phyloP scores from a whole-genome alignment of 176 grass and related monocot genomes.

The Microstegium vimineum region DNA sequence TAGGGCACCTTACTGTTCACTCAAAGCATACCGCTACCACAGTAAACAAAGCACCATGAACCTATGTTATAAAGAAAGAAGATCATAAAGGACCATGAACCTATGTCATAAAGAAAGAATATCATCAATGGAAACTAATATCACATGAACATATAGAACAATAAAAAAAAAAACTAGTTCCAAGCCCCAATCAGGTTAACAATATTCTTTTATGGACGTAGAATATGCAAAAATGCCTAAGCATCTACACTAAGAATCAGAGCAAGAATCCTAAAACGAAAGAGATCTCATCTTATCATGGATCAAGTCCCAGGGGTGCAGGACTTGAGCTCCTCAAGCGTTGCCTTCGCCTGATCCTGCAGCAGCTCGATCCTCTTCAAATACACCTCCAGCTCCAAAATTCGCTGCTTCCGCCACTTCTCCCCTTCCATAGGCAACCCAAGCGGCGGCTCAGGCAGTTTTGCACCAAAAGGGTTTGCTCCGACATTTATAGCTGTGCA shows the following conservation, averaged over 20 bases:
- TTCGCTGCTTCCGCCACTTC: conserved; percentile 77
- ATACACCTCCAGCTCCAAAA: conserved; percentile 92
- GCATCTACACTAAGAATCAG: conserved; percentile 33
- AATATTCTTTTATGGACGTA: conserved; percentile 45
- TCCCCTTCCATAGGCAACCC: conserved; percentile 51
- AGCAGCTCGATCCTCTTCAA: conserved; percentile 88
- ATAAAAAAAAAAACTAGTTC: conserved; percentile 36
- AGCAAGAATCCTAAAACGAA: conserved; percentile 39
- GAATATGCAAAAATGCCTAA: conserved; percentile 26
- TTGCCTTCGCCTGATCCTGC: conserved; percentile 60
- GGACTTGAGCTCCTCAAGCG: conserved; percentile 69
- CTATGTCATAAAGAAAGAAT: too few species aligned
- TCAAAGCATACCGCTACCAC: conserved; percentile 15
- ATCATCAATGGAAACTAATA: conserved; percentile 11
- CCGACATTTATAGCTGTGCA: conserved; percentile 39
- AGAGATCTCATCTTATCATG: conserved; percentile 23
- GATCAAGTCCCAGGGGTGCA: conserved; percentile 35
- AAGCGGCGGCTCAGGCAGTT: conserved; percentile 4
- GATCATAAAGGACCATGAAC: too few species aligned
- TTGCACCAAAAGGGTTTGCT: conserved; percentile 31
- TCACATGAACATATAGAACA: conserved; percentile 46
- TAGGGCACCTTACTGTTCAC: neutral
- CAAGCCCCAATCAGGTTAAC: conserved; percentile 29
- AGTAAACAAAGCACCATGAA: conserved; percentile 2
- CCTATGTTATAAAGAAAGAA: conserved; percentile 15